These are phyloP conservation scores for Hypoxylon sp. DNA, from an alignment of 2,329 filamentous ascomycete species.

Conservation along the genomic window DNA sequence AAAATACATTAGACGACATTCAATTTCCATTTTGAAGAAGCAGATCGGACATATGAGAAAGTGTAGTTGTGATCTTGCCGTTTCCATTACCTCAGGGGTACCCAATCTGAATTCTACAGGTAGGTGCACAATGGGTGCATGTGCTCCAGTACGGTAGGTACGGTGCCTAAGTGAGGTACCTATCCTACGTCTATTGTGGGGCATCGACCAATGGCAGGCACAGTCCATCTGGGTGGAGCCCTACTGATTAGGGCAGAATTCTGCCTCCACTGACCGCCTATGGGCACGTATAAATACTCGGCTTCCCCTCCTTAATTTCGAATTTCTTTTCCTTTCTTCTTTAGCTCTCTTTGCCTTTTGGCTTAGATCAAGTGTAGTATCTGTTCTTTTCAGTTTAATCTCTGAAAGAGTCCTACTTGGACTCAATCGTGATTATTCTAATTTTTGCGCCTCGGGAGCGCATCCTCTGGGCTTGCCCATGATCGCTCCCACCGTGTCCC, in stretches of 20 bases:
- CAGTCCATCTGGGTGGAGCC: neutral
- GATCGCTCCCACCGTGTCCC: slow-evolving; percentile 77
- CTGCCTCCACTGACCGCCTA: slow-evolving; percentile 31
- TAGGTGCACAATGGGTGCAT: too few relatives aligned
- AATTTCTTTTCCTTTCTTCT: slow-evolving; percentile 64
- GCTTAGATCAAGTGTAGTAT: slow-evolving; percentile 95
- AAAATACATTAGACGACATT: too few relatives aligned
- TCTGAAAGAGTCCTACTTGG: slow-evolving; percentile 84
- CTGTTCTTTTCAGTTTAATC: slow-evolving; percentile 98
- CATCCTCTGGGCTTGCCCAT: slow-evolving; percentile 81
- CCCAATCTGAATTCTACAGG: too few relatives aligned
- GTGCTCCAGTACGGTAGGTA: too few relatives aligned
- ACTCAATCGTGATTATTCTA: slow-evolving; percentile 83
- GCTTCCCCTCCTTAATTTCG: slow-evolving; percentile 24
- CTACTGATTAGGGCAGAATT: slow-evolving; percentile 5
- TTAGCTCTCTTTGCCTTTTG: slow-evolving; percentile 66
- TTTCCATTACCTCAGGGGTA: too few relatives aligned
- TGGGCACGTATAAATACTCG: slow-evolving; percentile 44
- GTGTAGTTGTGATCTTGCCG: neutral
- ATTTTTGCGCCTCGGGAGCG: slow-evolving; percentile 75
- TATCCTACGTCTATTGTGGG: too few relatives aligned
- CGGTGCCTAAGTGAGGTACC: neutral
- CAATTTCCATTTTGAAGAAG: too few relatives aligned
- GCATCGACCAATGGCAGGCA: too few relatives aligned
- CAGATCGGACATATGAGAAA: too few relatives aligned